A percentile compares a stretch with the other conserved stretches of the same genome.
These are phyloP conservation scores for Dactylellina leptospora DNA, from an alignment of 2,329 filamentous ascomycete genomes.

Conservation along the genomic window DNA sequence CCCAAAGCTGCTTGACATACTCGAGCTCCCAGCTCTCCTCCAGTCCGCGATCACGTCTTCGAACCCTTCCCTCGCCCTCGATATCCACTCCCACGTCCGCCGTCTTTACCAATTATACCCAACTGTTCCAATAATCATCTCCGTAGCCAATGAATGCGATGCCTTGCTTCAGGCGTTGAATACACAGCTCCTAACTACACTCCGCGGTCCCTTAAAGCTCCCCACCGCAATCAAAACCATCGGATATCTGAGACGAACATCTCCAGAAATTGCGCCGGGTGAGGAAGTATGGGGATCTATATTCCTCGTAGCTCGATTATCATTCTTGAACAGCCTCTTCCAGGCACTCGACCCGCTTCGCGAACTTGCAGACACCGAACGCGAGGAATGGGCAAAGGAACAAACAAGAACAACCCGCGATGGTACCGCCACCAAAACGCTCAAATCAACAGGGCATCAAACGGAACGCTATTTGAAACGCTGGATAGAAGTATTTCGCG, in stretches of 20 bases:
- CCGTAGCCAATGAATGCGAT: conserved; percentile 80
- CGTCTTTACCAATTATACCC: conserved; percentile 84
- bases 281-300: conserved; percentile 65
- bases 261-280: conserved; percentile 69
- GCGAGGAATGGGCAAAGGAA: conserved; percentile 56
- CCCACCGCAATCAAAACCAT: conserved; percentile 89
- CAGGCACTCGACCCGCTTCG: conserved; percentile 84
- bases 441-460: conserved; percentile 72
- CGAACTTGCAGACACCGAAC: conserved; percentile 83
- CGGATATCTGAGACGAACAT: conserved; percentile 85
- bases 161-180: conserved; percentile 89
- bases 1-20: conserved; percentile 86
- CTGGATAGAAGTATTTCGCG: conserved; percentile 96
- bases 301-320: conserved; percentile 85
- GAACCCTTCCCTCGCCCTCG: conserved; percentile 87
- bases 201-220: conserved; percentile 84
- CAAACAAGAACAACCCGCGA: conserved; percentile 62
- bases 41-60: conserved; percentile 76
- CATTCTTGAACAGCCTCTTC: conserved; percentile 80
- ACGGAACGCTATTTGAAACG: conserved; percentile 93
- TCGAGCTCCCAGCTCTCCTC: conserved; percentile 86
- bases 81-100: conserved; percentile 92
- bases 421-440: neutral
- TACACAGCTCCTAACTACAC: conserved; percentile 78
- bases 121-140: conserved; percentile 75